Evolutionary conservation across 2,329 filamentous ascomycete species (phyloP).

Genomic region (Arthroderma sp.): DNA sequence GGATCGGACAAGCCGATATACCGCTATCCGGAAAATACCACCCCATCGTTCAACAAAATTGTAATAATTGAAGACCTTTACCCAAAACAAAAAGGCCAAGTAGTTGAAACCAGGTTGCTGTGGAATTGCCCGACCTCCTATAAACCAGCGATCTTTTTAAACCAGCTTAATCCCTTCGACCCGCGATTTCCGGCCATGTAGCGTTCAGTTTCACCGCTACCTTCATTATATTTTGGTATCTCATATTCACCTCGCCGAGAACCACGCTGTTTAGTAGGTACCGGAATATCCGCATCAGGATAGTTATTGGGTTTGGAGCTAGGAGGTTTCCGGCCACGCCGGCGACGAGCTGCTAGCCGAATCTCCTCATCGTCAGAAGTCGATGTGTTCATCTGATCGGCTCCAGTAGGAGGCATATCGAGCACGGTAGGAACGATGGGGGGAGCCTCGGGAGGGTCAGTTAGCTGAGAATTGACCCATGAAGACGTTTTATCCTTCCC

Average conservation of each 20-base stretch:
- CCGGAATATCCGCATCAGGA: conserved; percentile 27
- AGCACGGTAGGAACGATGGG: conserved; percentile 34
- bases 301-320: conserved; percentile 26
- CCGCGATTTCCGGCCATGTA: conserved; percentile 18
- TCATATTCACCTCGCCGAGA: conserved; percentile 19
- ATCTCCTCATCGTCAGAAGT: conserved; percentile 32
- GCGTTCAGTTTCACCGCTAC: conserved; percentile 28
- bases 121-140: conserved; percentile 9
- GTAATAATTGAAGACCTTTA: too few relatives aligned
- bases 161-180: conserved; percentile 29
- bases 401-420: conserved; percentile 24
- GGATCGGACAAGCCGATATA: too few relatives aligned
- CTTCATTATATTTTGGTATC: conserved; percentile 27
- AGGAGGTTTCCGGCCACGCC: conserved; percentile 20
- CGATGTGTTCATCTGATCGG: conserved; percentile 20
- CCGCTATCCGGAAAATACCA: too few relatives aligned
- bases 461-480: conserved; percentile 36
- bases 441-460: conserved; percentile 35
- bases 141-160: conserved; percentile 29
- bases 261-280: conserved; percentile 21
- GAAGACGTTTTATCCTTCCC: conserved; percentile 37
- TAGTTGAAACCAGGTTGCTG: background rate
- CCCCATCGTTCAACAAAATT: too few relatives aligned
- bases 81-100: conserved; percentile 4
- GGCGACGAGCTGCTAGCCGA: conserved; percentile 24